Base-by-base conservation (phyloP, 2,329 filamentous ascomycete genomes). In the Nemania sp. region DNA sequence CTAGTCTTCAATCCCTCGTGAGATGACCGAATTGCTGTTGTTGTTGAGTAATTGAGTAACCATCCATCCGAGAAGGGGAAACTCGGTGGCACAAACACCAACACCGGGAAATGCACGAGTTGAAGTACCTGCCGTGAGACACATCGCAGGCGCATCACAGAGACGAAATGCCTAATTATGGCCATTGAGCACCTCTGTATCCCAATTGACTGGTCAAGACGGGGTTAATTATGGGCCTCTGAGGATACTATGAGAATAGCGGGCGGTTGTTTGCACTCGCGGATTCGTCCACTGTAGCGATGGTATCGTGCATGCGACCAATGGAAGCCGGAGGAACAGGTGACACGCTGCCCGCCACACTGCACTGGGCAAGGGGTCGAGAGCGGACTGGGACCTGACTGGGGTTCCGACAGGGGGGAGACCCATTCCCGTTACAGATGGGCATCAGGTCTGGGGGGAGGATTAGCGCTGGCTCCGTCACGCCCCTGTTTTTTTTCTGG, bases 211-310 rank as follows among this genome's bases (percentile, higher is more conserved):
- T 70, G 65, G 70, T 67, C 66, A 62, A 66, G 52, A 58, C 27
- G 62, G 60, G 49, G 73, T 69, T 71, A 75, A 75, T 72, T 72
- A 73, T 74, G 74, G 72, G 72, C 70, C 71, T 62, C 22, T 35
- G 51, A 63, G 67, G 49, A 70, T 66, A 29, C 71, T 62, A 22
- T 35, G 51, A 63, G 67, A 45, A 70, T 66, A 29, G 64, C 51
- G 65, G 75, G 75, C 75, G 75, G 74, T 65, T 77, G 73, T 62
- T 76, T 59, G 65, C 45, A 70, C 66, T 64, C 72, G 70, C 71
- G 74, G 75, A 77, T 77, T 77, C 75, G 75, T 75, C 73, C 64
- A 73, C 66, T 55, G 29, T 55, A 62, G 58, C 64, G 47, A 59
- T 52, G 71, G 64, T 49, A 73, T 71, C 53, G 68, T 61, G 71